Evolutionary conservation across 2,329 filamentous ascomycete species (phyloP), one percentile per base, ranked within the genome.

Genomic region (Paraconiothyrium brasiliense): DNA sequence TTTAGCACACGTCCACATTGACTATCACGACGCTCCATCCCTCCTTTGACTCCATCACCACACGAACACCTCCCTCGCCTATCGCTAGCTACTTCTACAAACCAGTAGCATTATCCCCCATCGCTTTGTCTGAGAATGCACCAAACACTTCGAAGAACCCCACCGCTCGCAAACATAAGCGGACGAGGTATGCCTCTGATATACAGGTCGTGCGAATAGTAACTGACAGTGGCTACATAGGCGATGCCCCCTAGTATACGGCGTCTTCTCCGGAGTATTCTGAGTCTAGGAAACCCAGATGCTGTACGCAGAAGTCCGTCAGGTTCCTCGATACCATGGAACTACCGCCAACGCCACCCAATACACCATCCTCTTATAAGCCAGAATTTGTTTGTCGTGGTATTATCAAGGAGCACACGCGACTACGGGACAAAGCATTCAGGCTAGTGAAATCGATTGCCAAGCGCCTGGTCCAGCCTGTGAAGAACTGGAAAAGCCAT

Each of bases 1-100:
- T n/a, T n/a, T 32, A 9, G 46, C 24, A 11, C 46, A 14, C 3
- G 32, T 20, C 48, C 4, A 5, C 13, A 50, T 13, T 11, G 0
- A 13, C 20, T 8, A 46, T 20, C 2, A 46, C 20, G n/a, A 11
- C 22, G 2, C 22, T n/a, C 16, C n/a, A 9, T 10, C 22, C 41
- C n/a, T 32, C 32, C 34, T 8, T 37, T 20, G n/a, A 44, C 10
- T 46, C 43, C n/a, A 37, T 16, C n/a, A 10, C 49, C 32, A 52
- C 49, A 27, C 30, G 34, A 14, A 39, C 34, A 52, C n/a, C 35
- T 54, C 51, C 10, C 37, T 43, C 51, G 14, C 39, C 37, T 48
- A 32, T 54, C 51, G 37, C 16, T 54, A 54, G 24, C 22, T 43
- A 44, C 24, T 30, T 11, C 2, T 5, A 32, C 22, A 16, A 32